These are phyloP conservation scores for Millerozyma miso DNA, from an alignment of 805 yeast species.

Conservation along the genomic window DNA sequence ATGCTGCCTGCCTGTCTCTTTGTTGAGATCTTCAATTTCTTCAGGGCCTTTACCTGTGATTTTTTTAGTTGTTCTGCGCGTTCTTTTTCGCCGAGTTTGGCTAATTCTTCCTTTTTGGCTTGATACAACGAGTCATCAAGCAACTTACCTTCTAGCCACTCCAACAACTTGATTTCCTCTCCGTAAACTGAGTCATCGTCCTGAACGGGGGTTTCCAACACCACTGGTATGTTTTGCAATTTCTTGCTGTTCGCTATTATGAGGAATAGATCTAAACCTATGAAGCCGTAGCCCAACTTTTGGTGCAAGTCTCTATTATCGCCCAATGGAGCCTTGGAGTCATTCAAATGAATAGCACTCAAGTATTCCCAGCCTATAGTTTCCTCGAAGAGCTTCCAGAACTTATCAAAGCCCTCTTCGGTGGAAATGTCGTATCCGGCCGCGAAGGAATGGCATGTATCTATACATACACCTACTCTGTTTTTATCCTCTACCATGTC, in stretches of 20 bases:
- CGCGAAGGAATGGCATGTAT: constrained; percentile 94
- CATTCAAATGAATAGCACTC: constrained; percentile 83
- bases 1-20: constrained; percentile 4
- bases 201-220: constrained; percentile 82
- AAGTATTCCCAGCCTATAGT: constrained; percentile 72
- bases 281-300: constrained; percentile 79
- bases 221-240: constrained; percentile 65
- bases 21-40: constrained; percentile 17
- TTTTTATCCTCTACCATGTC: constrained; percentile 71
- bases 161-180: constrained; percentile 75
- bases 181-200: constrained; percentile 67
- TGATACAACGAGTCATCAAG: constrained; percentile 53
- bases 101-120: constrained; percentile 46
- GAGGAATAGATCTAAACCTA: constrained; percentile 83
- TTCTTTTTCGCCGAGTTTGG: constrained; percentile 59
- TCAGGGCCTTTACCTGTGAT: constrained; percentile 49
- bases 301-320: constrained; percentile 92
- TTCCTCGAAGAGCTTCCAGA: constrained; percentile 75
- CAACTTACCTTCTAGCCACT: constrained; percentile 66
- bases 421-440: constrained; percentile 89
- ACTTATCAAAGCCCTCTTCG: constrained; percentile 51
- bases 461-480: constrained; percentile 93
- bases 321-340: constrained; percentile 89
- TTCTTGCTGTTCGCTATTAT: constrained; percentile 65
- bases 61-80: constrained; percentile 66